Base-by-base conservation (phyloP, 768 basidiomycete species). In the Kwoniella bestiolae region DNA sequence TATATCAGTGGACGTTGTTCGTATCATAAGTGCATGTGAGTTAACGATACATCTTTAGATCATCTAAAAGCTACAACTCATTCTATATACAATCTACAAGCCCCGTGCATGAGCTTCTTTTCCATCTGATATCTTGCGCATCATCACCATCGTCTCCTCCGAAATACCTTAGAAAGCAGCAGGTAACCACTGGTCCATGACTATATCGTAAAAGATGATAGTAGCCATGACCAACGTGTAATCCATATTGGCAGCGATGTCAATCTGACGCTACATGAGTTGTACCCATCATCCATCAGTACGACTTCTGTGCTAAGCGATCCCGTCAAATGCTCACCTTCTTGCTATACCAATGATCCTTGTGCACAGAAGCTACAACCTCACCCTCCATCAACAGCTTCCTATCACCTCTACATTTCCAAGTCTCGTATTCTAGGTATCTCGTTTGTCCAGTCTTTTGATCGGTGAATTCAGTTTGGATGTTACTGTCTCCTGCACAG, bases 181-280 rank as follows among this genome's bases (percentile, higher is more conserved):
- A 47, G 46, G 46, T 47, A 47, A 21, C 46, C 46, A 47, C 23
- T 47, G 46, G 23, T 47, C 46, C 46, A 47, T 47, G 46, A 47
- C 46, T 47, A 47, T 21, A 47, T 47, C 46, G 23, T 21, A 47
- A 21, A 47, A 47, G 9, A 47, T 47, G 11, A 47, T 25, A 14
- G 46, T 47, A 21, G 46, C 46, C 46, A 47, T 47, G 2, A 47
- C 46, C 3, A 47, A 21, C 3, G 46, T 47, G 25, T 47, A 47
- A 47, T 47, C 46, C 46, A 47, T 47, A 47, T 47, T 47, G 11
- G 46, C 46, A 21, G 46, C 46, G 25, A 47, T 47, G 23, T 47
- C 46, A 18, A 47, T 11, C 21, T n/a, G n/a, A 4, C 46, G 46
- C 46, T 47, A 21, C n/a, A n/a, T n/a, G 25, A 8, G 38, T 8